These are phyloP conservation scores for Cutaneotrichosporon sp. DNA, from an alignment of 1,284 basidiomycete species.

Conservation along the genomic window DNA sequence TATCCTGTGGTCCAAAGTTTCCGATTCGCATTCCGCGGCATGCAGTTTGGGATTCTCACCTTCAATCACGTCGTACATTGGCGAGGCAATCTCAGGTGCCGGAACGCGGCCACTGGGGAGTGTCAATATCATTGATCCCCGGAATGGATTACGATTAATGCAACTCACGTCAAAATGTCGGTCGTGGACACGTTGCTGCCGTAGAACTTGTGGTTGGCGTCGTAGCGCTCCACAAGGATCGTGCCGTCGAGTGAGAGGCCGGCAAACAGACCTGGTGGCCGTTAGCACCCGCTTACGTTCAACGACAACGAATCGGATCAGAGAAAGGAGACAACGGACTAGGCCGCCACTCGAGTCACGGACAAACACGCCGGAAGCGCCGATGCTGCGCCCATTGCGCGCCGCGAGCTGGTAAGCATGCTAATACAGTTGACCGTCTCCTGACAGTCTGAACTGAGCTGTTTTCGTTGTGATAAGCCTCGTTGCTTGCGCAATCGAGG, in stretches of 20 bases:
- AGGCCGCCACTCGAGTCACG: not conserved
- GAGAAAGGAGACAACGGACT: not conserved
- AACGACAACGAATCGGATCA: not conserved
- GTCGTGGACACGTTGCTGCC: conserved; percentile 84
- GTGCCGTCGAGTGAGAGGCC: conserved; percentile 95
- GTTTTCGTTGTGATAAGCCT: too few relatives aligned
- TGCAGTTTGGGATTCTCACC: conserved; percentile 31
- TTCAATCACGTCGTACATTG: conserved; percentile 93
- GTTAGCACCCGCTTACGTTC: not conserved
- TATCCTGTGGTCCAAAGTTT: not conserved
- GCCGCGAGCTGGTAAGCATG: too few relatives aligned
- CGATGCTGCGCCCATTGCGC: too few relatives aligned
- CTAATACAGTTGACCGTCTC: too few relatives aligned
- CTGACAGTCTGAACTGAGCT: too few relatives aligned
- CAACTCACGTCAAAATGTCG: conserved; percentile 68
- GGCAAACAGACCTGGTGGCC: conserved; percentile 76
- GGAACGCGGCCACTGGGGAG: conserved; percentile 68
- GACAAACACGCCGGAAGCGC: too few relatives aligned
- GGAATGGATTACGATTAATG: not conserved
- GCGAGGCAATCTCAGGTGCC: conserved; percentile 90
- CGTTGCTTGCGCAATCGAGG: not conserved
- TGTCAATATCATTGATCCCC: conserved; percentile 2
- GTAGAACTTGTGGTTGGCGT: conserved; percentile 92
- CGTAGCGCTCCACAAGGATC: conserved; percentile 88
- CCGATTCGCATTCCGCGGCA: not conserved